phyloP scores from a whole-genome alignment of 192 early-diverging fungal species.

The Coemansia erecta region DNA sequence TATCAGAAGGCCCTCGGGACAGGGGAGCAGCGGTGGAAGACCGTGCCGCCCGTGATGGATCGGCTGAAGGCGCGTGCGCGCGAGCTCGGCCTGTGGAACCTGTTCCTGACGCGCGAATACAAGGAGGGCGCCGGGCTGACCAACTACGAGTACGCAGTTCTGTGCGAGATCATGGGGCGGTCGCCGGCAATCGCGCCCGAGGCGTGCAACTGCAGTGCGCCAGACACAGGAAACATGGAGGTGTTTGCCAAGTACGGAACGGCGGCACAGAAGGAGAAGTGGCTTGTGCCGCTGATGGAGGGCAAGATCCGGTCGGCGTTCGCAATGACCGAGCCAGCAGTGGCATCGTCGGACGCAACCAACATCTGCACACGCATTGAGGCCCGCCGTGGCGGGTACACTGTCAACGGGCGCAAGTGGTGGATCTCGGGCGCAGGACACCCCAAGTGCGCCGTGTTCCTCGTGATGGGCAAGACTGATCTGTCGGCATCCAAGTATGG shows the following conservation, averaged over 20 bases:
- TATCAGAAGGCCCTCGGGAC: constrained; percentile 71
- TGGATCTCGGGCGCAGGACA: constrained; percentile 98
- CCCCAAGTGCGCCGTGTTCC: constrained; percentile 86
- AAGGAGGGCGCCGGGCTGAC: constrained; percentile 81
- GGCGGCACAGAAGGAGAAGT: constrained; percentile 74
- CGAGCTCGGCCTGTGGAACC: constrained; percentile 91
- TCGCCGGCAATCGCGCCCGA: constrained; percentile 81
- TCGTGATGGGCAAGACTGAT: constrained; percentile 87
- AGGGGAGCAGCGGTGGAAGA: constrained; percentile 79
- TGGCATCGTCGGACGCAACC: constrained; percentile 96
- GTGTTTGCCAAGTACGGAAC: constrained; percentile 95
- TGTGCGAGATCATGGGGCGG: constrained; percentile 89
- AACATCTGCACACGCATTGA: constrained; percentile 89
- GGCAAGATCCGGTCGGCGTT: constrained; percentile 95
- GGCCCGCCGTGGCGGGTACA: constrained; percentile 62
- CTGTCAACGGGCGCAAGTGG: constrained; percentile 90
- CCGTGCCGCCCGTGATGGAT: constrained; percentile 84
- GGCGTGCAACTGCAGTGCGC: constrained; percentile 90
- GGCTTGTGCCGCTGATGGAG: constrained; percentile 79
- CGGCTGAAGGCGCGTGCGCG: constrained; percentile 84
- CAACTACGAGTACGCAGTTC: constrained; percentile 91
- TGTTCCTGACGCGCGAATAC: constrained; percentile 84
- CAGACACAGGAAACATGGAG: constrained; percentile 99
- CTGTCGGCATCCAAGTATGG: constrained; percentile 63
- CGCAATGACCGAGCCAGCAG: constrained; percentile 96